These are phyloP conservation scores for Catharanthus roseus DNA, from an alignment of 257 asterid genomes.

Conservation along the genomic window DNA sequence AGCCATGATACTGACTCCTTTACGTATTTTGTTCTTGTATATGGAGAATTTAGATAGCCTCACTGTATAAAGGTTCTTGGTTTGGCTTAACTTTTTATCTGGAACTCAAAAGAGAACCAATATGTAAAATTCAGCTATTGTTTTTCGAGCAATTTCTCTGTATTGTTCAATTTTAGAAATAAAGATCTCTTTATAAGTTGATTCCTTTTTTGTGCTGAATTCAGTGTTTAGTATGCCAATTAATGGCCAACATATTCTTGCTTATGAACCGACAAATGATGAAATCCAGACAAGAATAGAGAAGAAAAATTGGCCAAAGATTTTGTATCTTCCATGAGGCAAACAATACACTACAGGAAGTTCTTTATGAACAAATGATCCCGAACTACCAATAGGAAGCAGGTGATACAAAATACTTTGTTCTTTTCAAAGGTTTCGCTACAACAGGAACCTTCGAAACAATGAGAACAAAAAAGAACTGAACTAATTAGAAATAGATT, in stretches of 20 bases:
- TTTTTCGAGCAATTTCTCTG: neutral
- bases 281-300: neutral
- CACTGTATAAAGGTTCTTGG: conserved; percentile 1
- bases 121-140: neutral
- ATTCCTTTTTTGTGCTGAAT: neutral
- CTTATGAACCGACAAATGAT: neutral
- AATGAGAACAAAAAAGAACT: neutral
- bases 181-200: neutral
- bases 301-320: neutral
- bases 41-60: neutral
- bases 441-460: neutral
- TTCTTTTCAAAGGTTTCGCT: neutral
- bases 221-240: neutral
- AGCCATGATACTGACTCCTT: neutral
- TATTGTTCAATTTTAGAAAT: neutral
- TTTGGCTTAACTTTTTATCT: neutral
- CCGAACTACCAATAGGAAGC: neutral
- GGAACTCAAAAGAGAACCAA: neutral
- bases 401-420: neutral
- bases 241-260: neutral
- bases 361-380: conserved; percentile 6
- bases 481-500: conserved; percentile 12
- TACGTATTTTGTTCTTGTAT: neutral
- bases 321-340: neutral
- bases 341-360: neutral